Conservation (phyloP, 257 asterid species). For the Salvia hispanica region DNA sequence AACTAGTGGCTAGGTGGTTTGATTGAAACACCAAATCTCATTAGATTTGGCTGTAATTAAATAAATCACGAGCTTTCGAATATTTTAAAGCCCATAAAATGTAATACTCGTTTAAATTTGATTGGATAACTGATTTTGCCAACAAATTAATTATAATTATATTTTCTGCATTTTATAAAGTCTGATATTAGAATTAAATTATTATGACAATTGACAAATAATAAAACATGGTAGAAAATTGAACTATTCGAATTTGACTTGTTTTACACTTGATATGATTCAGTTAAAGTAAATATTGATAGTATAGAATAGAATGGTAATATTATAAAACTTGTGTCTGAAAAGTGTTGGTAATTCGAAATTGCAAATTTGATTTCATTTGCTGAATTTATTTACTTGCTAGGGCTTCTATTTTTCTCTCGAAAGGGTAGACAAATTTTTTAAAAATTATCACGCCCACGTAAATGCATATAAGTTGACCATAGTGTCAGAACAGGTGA, state of each 20-base stretch:
- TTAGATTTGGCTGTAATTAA: background rate
- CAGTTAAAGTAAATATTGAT: too few species aligned
- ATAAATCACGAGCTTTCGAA: background rate
- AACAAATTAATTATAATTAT: too few species aligned
- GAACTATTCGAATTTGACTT: background rate
- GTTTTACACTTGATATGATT: background rate
- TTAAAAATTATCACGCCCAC: background rate
- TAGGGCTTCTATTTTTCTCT: conserved; percentile 1
- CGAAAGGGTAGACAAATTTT: background rate
- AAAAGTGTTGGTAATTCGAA: too few species aligned
- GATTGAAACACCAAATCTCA: background rate
- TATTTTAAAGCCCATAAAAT: background rate
- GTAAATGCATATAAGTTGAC: conserved; percentile 18
- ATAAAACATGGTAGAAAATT: too few species aligned
- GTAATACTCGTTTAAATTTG: background rate
- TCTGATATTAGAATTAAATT: too few species aligned
- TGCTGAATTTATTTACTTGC: background rate
- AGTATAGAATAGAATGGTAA: too few species aligned
- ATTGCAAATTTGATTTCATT: too few species aligned
- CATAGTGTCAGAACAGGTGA: conserved; percentile 23
- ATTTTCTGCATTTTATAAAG: too few species aligned
- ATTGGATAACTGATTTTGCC: background rate
- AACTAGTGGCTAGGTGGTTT: conserved; percentile 5
- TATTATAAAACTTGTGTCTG: too few species aligned
- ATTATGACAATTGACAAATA: too few species aligned